These are phyloP conservation scores for Tolypocladium tropicale DNA, from an alignment of 2,329 filamentous ascomycete species.

Conservation along the genomic window DNA sequence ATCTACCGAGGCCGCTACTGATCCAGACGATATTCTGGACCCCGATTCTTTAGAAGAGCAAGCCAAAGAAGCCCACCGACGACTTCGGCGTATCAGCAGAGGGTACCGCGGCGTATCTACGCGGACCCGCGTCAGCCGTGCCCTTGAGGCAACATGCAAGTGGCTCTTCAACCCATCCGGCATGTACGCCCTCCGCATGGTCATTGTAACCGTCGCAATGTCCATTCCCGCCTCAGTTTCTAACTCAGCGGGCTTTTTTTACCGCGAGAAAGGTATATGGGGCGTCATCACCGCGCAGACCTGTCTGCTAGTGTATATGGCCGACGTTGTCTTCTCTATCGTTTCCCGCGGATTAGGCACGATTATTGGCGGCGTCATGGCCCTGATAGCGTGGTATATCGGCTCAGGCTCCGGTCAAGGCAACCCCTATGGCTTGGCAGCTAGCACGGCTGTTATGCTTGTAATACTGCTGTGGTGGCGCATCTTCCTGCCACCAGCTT, in stretches of 20 bases:
- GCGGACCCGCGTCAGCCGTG: constrained; percentile 11
- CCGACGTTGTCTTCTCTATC: constrained; percentile 38
- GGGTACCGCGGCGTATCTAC: constrained; percentile 7
- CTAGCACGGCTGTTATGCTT: constrained; percentile 28
- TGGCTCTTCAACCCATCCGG: constrained; percentile 33
- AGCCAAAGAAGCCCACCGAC: constrained; percentile 22
- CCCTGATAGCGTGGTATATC: constrained; percentile 39
- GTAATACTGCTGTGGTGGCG: constrained; percentile 24
- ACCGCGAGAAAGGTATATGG: constrained; percentile 42
- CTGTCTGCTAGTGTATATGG: constrained; percentile 35
- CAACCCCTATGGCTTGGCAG: constrained; percentile 39
- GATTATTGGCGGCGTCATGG: constrained; percentile 34
- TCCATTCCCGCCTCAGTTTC: constrained; percentile 31
- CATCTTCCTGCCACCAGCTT: constrained; percentile 19
- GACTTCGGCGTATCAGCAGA: constrained; percentile 23
- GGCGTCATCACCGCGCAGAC: constrained; percentile 40
- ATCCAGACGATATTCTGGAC: constrained; percentile 13
- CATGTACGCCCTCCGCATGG: constrained; percentile 36
- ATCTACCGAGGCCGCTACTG: constrained; percentile 6
- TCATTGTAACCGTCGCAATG: constrained; percentile 33
- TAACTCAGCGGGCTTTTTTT: constrained; percentile 35
- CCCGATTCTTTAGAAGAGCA: constrained; percentile 17
- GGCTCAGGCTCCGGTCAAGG: constrained; percentile 35
- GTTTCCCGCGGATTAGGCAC: constrained; percentile 30
- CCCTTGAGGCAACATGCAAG: constrained; percentile 19